These are phyloP conservation scores for Setaria viridis DNA, from an alignment of 202 grass and related monocot species.

Conservation along the genomic window DNA sequence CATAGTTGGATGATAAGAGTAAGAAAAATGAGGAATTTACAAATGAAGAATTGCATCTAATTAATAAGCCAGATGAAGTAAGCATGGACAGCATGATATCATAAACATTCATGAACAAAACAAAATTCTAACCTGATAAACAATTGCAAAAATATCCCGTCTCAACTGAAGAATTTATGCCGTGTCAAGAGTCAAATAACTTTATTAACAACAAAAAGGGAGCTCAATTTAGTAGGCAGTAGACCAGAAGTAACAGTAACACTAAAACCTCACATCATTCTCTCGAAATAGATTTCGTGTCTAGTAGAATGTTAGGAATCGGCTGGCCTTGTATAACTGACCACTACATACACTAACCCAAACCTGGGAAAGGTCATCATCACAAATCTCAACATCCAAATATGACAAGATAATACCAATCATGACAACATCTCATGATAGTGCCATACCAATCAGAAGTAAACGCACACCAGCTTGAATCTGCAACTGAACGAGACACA, in stretches of 20 bases:
- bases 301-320: neutral
- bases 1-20: too few species aligned
- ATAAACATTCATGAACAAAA: neutral
- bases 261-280: too few species aligned
- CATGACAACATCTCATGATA: neutral
- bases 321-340: neutral
- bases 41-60: neutral
- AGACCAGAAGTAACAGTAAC: neutral
- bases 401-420: neutral
- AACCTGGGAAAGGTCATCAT: neutral
- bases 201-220: too few species aligned
- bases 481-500: neutral
- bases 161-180: too few species aligned
- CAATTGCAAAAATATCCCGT: neutral
- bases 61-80: neutral
- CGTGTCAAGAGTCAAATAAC: too few species aligned
- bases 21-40: neutral
- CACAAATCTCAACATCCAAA: neutral
- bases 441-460: neutral
- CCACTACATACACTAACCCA: neutral
- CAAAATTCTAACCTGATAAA: neutral
- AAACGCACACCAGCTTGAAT: neutral
- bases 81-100: neutral
- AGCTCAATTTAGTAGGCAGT: neutral
- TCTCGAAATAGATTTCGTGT: neutral